Evolutionary conservation across 352 stramenopile genomes (phyloP), one percentile per base, ranked within the genome.

Genomic region (Pythium aquatile): DNA sequence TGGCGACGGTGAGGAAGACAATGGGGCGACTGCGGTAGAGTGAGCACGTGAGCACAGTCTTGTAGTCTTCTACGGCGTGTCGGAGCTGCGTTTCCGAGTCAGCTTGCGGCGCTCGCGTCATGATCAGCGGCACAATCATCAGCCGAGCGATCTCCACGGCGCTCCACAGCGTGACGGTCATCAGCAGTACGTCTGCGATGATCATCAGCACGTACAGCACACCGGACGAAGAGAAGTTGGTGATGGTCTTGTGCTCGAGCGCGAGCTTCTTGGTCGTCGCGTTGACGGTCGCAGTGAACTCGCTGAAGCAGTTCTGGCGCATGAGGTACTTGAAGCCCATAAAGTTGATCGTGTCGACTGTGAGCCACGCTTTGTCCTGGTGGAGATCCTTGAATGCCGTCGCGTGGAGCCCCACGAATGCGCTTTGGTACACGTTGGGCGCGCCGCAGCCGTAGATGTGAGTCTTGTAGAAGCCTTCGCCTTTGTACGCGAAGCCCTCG

Each of bases 351-450:
- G 13, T 32, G 48, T 71, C 65, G 5, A 40, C 20, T 5, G 65
- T 71, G 33, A 71, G 40, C 53, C 58, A 71, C 5, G 59, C 58
- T 32, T 71, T 71, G 65, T 71, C 32, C 30, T 63, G 65, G n/a
- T 60, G 58, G 16, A 71, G 58, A 16, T 51, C 16, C 10, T 14
- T 10, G 32, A 67, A 55, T 11, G 33, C 49, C 2, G 33, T 39
- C 5, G 65, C 58, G 30, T 63, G 40, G 26, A 52, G 29, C 7
- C 65, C 58, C 7, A 67, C 65, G 28, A 71, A 42, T 10, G 47
- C 65, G 26, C 52, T 63, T 8, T 58, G 30, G 14, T 60, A 48
- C 14, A 24, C 16, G 8, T 42, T 62, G 42, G 59, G 42, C 9
- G 14, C 57, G 6, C 49, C 63, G 28, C 63, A 70, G 29, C 49